Evolutionary conservation across 768 basidiomycete species (phyloP).

Genomic region (Hypholoma sublateritium): DNA sequence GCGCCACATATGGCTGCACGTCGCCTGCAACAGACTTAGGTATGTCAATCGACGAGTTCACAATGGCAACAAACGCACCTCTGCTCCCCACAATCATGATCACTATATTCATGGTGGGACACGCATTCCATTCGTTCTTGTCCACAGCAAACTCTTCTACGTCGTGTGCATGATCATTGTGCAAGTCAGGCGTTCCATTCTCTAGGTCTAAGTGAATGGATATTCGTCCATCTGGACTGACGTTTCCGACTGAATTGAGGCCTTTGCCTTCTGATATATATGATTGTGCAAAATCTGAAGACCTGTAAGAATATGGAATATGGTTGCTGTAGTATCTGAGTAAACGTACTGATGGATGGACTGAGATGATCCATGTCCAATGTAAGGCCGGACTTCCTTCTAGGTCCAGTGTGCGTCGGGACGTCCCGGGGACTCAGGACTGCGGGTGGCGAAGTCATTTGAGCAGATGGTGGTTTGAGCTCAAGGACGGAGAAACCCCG

Average conservation of each 20-base stretch:
- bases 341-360: conserved; percentile 1
- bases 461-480: too few species aligned
- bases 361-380: not conserved
- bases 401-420: too few species aligned
- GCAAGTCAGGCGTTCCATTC: conserved; percentile 49
- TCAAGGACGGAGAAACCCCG: too few species aligned
- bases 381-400: not conserved
- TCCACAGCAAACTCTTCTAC: conserved; percentile 54
- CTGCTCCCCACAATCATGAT: conserved; percentile 70
- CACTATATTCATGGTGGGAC: conserved; percentile 52
- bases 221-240: conserved; percentile 48
- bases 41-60: not conserved
- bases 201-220: conserved; percentile 47
- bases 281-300: conserved; percentile 33
- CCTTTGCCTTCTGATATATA: conserved; percentile 41
- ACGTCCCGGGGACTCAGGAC: too few species aligned
- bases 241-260: conserved; percentile 38
- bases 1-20: conserved; percentile 65
- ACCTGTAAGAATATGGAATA: not conserved
- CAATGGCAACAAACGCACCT: conserved; percentile 35
- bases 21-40: conserved; percentile 40
- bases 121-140: conserved; percentile 30
- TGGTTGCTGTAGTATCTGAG: too few species aligned
- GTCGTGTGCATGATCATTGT: conserved; percentile 40
- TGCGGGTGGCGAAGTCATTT: too few species aligned